Percentiles rank a stretch among this genome's conserved stretches.
phyloP scores from a whole-genome alignment of 164 flowering plant species.

The Nymphaea colorata region DNA sequence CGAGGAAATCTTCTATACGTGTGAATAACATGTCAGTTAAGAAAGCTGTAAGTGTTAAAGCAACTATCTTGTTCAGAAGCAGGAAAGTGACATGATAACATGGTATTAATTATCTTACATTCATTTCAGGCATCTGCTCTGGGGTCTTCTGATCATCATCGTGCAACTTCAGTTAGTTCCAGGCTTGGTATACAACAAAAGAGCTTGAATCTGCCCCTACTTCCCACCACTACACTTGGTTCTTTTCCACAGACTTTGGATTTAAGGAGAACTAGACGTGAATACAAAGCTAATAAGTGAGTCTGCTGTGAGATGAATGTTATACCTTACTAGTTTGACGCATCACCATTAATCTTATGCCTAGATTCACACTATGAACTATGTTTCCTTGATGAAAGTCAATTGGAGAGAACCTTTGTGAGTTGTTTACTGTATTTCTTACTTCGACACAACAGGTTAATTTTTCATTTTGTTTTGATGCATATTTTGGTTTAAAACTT shows the following conservation, averaged over 20 bases:
- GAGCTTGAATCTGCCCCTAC: conserved; percentile 85
- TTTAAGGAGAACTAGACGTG: conserved; percentile 81
- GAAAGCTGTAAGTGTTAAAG: conserved; percentile 41
- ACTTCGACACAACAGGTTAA: no score
- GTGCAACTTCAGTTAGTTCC: conserved; percentile 79
- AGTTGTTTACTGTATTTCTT: no score
- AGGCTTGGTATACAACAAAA: conserved; percentile 89
- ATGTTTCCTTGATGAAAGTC: no score
- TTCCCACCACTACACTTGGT: conserved; percentile 94
- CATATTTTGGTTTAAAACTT: no score
- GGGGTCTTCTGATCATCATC: conserved; percentile 77
- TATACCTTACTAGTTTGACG: no score
- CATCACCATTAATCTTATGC: no score
- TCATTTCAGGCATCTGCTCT: conserved; percentile 64
- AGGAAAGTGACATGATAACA: no score
- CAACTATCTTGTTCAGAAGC: no score
- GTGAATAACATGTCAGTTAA: conserved; percentile 61
- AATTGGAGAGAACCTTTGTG: no score
- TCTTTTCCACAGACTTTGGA: conserved; percentile 95
- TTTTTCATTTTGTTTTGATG: no score
- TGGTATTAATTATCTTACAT: no score
- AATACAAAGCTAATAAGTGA: conserved; percentile 91
- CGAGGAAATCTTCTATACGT: conserved; percentile 57
- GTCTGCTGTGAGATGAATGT: conserved; percentile 3
- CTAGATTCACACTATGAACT: no score